Conservation (phyloP, 2,329 filamentous ascomycete species). For the Rhinocladiella mackenziei region DNA sequence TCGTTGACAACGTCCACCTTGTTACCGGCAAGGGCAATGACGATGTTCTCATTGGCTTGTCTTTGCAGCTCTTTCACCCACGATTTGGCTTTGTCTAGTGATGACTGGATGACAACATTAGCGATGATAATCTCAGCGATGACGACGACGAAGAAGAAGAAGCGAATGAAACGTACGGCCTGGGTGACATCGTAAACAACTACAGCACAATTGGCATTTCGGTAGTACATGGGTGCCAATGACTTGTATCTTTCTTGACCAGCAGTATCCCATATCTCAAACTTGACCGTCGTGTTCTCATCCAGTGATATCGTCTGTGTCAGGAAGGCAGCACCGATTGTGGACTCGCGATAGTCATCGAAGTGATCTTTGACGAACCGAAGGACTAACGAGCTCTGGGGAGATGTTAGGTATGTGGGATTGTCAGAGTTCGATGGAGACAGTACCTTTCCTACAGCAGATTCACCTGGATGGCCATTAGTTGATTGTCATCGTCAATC, state of each 20-base stretch:
- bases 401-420: slow-evolving; percentile 15
- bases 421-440: slow-evolving; percentile 9
- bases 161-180: slow-evolving; percentile 68
- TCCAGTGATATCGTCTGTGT: slow-evolving; percentile 98
- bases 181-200: slow-evolving; percentile 99
- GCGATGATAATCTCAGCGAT: slow-evolving; percentile 3
- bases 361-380: slow-evolving; percentile 99
- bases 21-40: slow-evolving; percentile 96
- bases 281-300: slow-evolving; percentile 97
- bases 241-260: slow-evolving; percentile 99
- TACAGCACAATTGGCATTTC: slow-evolving; percentile 98
- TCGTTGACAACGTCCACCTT: slow-evolving; percentile 95
- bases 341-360: slow-evolving; percentile 95
- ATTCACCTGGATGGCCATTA: slow-evolving; percentile 70
- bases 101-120: slow-evolving; percentile 59
- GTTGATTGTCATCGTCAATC: slow-evolving; percentile 23
- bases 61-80: slow-evolving; percentile 99
- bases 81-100: slow-evolving; percentile 96
- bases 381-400: slow-evolving; percentile 89
- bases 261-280: slow-evolving; percentile 99
- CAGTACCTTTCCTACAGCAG: slow-evolving; percentile 90
- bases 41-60: slow-evolving; percentile 99
- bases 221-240: slow-evolving; percentile 97
- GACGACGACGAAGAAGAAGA: no score
- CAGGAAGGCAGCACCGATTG: slow-evolving; percentile 95